Evolutionary conservation across 495 filamentous ascomycete species (phyloP).

Genomic region (Stereocaulon alpinum): DNA sequence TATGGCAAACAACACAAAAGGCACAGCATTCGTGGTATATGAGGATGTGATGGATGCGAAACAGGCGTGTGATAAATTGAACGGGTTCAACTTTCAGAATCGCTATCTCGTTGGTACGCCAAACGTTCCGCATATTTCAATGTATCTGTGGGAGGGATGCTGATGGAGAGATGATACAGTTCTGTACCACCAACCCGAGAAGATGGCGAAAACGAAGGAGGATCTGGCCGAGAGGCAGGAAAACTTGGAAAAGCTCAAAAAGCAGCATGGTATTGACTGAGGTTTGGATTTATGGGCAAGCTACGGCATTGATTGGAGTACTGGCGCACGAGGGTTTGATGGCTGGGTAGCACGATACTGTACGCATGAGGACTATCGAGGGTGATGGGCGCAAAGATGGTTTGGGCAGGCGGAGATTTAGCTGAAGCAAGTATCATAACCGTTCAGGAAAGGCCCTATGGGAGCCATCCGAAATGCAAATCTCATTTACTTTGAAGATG

Average conservation of each 20-base stretch:
- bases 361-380: too few relatives aligned
- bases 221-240: slow-evolving; percentile 90
- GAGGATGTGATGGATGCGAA: slow-evolving; percentile 99
- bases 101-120: slow-evolving; percentile 94
- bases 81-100: slow-evolving; percentile 99
- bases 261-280: slow-evolving; percentile 98
- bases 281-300: slow-evolving; percentile 7
- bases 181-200: slow-evolving; percentile 96
- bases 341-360: too few relatives aligned
- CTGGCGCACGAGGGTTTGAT: neutral
- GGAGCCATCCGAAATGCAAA: too few relatives aligned
- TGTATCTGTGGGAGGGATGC: neutral
- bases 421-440: too few relatives aligned
- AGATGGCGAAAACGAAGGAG: slow-evolving; percentile 87
- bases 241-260: slow-evolving; percentile 95
- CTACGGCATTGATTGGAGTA: neutral
- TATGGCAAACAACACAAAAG: slow-evolving; percentile 94
- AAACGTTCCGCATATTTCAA: neutral
- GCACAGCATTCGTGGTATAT: slow-evolving; percentile 97
- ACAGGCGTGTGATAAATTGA: slow-evolving; percentile 95
- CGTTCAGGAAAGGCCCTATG: too few relatives aligned
- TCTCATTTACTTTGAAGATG: too few relatives aligned
- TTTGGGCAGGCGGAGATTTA: too few relatives aligned
- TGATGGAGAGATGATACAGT: slow-evolving; percentile 44
- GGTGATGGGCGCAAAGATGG: too few relatives aligned